Conservation (phyloP, 495 filamentous ascomycete genomes). For the Entonaema liquescens region DNA sequence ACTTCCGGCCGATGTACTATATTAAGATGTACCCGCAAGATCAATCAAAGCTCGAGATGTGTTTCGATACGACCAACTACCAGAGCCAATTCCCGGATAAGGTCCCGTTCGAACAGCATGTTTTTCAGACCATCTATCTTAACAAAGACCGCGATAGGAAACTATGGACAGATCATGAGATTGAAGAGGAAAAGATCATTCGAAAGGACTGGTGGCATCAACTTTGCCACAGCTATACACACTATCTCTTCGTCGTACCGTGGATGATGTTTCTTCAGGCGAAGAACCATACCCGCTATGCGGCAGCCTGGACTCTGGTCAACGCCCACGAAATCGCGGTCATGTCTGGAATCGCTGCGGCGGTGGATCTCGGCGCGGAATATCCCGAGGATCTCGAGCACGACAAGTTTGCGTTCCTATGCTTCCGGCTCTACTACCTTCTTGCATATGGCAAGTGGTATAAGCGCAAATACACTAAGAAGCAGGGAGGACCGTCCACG, state of each 20-base stretch:
- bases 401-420: slow-evolving; percentile 64
- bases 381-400: slow-evolving; percentile 60
- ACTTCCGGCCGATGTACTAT: slow-evolving; percentile 84
- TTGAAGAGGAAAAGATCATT: slow-evolving; percentile 74
- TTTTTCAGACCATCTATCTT: slow-evolving; percentile 87
- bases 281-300: slow-evolving; percentile 71
- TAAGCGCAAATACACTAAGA: slow-evolving; percentile 36
- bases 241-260: slow-evolving; percentile 79
- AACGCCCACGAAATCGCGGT: slow-evolving; percentile 87
- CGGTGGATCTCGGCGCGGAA: slow-evolving; percentile 77
- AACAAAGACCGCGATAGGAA: slow-evolving; percentile 68
- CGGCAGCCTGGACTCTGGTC: slow-evolving; percentile 81
- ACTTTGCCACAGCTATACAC: slow-evolving; percentile 81
- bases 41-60: slow-evolving; percentile 81
- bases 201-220: slow-evolving; percentile 86
- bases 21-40: slow-evolving; percentile 73
- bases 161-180: slow-evolving; percentile 77
- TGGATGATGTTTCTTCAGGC: slow-evolving; percentile 86
- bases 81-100: slow-evolving; percentile 74
- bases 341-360: slow-evolving; percentile 80
- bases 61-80: slow-evolving; percentile 86
- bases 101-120: slow-evolving; percentile 63
- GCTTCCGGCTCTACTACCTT: slow-evolving; percentile 54
- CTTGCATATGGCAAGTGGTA: slow-evolving; percentile 54
- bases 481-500: slow-evolving; percentile 14